These are phyloP conservation scores for Pseudozyma hubeiensis DNA, from an alignment of 1,284 basidiomycete genomes.

Conservation along the genomic window DNA sequence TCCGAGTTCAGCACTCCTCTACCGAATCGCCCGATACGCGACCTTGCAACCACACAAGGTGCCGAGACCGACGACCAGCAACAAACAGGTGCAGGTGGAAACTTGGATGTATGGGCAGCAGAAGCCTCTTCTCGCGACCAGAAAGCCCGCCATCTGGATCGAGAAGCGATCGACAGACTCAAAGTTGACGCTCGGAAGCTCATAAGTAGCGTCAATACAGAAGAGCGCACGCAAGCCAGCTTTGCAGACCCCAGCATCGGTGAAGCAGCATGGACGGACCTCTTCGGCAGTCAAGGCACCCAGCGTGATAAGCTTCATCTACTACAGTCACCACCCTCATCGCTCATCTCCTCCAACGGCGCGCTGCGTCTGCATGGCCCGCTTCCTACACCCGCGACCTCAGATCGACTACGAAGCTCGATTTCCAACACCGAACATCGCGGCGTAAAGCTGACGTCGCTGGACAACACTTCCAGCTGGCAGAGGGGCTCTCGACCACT, in stretches of 20 bases:
- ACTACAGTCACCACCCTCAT: constrained; percentile 26
- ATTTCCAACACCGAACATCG: constrained; percentile 31
- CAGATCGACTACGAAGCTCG: constrained; percentile 17
- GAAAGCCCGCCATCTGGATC: constrained; percentile 26
- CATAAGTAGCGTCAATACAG: constrained; percentile 23
- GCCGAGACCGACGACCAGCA: not conserved
- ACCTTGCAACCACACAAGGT: not conserved
- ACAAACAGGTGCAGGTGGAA: not conserved
- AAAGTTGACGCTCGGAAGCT: constrained; percentile 42
- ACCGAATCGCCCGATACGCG: constrained; percentile 1
- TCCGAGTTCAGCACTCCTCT: not conserved
- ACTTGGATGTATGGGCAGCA: constrained; percentile 32
- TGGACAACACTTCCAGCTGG: constrained; percentile 23
- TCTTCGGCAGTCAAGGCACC: constrained; percentile 43
- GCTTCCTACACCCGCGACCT: constrained; percentile 21
- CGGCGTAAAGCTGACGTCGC: constrained; percentile 21
- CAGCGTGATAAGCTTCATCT: constrained; percentile 33
- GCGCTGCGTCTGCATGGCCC: constrained; percentile 16
- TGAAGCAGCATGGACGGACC: constrained; percentile 19
- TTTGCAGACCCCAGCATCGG: constrained; percentile 22
- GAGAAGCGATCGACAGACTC: constrained; percentile 43
- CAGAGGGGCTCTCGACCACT: constrained; percentile 19
- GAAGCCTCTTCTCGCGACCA: constrained; percentile 30
- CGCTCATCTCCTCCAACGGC: constrained; percentile 23
- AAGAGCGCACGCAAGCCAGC: constrained; percentile 21